Base-by-base conservation (phyloP, 2,329 filamentous ascomycete species). In the Penicillium sp. region DNA sequence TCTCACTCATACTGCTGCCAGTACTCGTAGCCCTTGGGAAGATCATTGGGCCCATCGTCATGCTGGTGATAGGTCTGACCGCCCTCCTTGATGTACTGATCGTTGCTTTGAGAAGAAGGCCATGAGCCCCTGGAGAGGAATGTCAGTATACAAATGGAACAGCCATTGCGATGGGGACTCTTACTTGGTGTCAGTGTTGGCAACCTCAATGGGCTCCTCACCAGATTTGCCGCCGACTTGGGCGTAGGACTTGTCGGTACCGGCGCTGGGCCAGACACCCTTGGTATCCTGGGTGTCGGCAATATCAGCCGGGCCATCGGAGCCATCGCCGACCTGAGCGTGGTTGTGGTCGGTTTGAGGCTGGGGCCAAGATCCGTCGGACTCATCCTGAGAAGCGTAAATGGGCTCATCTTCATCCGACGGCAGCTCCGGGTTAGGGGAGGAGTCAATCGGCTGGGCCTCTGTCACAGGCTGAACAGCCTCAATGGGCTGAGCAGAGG, bases 1-100 rank as follows among this genome's bases (percentile, higher is more conserved):
- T 45, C 3, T 29, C 54, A 29, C 18, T 47, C 33, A 13, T 50
- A 62, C 42, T 52, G 50, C 21, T 60, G 52, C 52, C 51, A 61
- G 33, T 58, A 51, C 41, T 62, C 21, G 28, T 57, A 53, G 6
- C 45, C 59, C n/a, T 52, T 26, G 6, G 56, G 54, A 16, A 61
- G 42, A 34, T 55, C 41, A 7, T 56, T 41, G 23, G 46, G 16
- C 58, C 49, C 45, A 39, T 51, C 42, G 33, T 57, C 51, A 26
- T 49, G 52, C 33, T 47, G 53, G 16, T 56, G 28, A 13, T 55
- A 52, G 12, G 31, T 6, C 9, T 59, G 45, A 4, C n/a, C 33
- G 9, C 47, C 51, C 0, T 44, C 38, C 38, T 51, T 15, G 24
- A 57, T 42, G 47, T 60, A 57, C 4, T 51, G 50, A 15, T 56